These are phyloP conservation scores for Paraphaeosphaeria sporulosa DNA, from an alignment of 2,329 filamentous ascomycete genomes.

Conservation along the genomic window DNA sequence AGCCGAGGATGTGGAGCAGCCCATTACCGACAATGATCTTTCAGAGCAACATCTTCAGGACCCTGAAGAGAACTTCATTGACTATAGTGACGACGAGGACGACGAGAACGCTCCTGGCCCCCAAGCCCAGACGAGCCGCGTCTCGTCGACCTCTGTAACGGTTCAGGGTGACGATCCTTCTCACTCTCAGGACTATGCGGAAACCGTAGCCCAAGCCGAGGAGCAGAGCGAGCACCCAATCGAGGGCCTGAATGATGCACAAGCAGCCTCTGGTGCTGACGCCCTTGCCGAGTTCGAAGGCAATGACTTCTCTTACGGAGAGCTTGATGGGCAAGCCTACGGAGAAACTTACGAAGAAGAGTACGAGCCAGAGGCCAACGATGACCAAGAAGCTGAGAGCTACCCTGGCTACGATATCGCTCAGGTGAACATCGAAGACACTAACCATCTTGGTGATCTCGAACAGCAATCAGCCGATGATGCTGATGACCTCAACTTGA, in stretches of 20 bases:
- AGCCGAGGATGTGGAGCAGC: background rate
- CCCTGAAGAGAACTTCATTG: slow-evolving; percentile 54
- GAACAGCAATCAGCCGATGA: slow-evolving; percentile 28
- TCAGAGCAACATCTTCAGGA: slow-evolving; percentile 22
- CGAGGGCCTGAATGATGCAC: slow-evolving; percentile 10
- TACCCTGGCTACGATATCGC: slow-evolving; percentile 20
- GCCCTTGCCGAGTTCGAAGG: slow-evolving; percentile 9
- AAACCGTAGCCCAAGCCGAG: slow-evolving; percentile 8
- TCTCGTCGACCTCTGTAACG: slow-evolving; percentile 42
- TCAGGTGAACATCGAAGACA: slow-evolving; percentile 29
- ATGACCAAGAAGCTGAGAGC: slow-evolving; percentile 21
- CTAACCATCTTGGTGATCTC: slow-evolving; percentile 32
- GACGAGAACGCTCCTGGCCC: slow-evolving; percentile 19
- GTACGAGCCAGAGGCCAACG: slow-evolving; percentile 24
- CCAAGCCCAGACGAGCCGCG: slow-evolving; percentile 19
- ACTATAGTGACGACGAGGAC: slow-evolving; percentile 60
- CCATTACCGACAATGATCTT: background rate
- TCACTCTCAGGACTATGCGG: slow-evolving; percentile 19
- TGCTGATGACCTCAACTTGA: slow-evolving; percentile 24
- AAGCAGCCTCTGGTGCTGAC: slow-evolving; percentile 12
- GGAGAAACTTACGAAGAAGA: slow-evolving; percentile 28
- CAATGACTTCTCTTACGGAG: slow-evolving; percentile 2
- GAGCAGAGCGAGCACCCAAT: slow-evolving; percentile 12
- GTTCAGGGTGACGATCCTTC: slow-evolving; percentile 41
- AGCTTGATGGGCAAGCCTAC: slow-evolving; percentile 13